Percentiles rank a stretch among this genome's conserved stretches.
These are phyloP conservation scores for Ceratocystis huliohia DNA, from an alignment of 2,329 filamentous ascomycete genomes.

Conservation along the genomic window DNA sequence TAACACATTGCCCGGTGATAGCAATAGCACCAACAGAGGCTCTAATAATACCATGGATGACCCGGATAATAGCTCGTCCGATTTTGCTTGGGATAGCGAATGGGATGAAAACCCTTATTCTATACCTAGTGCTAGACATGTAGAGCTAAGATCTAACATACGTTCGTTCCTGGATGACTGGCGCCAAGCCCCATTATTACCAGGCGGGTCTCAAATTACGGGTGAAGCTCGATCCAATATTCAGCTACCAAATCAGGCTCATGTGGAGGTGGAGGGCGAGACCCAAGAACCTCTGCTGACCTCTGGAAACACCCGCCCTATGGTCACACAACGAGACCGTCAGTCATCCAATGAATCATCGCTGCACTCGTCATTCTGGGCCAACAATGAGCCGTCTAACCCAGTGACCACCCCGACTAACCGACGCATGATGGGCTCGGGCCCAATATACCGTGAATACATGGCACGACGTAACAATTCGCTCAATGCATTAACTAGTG, in stretches of 20 bases:
- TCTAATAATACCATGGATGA: background rate
- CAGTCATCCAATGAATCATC: no score
- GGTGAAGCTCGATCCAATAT: background rate
- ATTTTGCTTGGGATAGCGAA: background rate
- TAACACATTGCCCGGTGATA: background rate
- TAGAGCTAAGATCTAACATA: no score
- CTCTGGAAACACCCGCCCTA: background rate
- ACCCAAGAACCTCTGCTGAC: background rate
- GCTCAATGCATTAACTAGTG: slow-evolving; percentile 27
- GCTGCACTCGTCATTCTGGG: no score
- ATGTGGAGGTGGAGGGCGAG: background rate
- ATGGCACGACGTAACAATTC: background rate
- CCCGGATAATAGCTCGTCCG: background rate
- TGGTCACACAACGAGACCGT: no score
- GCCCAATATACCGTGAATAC: background rate
- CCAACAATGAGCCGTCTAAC: background rate
- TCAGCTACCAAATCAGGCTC: background rate
- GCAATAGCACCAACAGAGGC: background rate
- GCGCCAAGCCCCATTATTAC: background rate
- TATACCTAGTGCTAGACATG: background rate
- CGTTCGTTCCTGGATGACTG: no score
- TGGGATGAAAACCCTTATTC: background rate
- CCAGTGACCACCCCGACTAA: background rate
- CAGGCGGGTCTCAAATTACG: background rate
- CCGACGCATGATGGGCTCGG: background rate